A percentile compares a stretch with the other conserved stretches of the same genome.
Evolutionary conservation across 495 filamentous ascomycete genomes (phyloP).

Genomic region (Aspergillus bertholletiae): DNA sequence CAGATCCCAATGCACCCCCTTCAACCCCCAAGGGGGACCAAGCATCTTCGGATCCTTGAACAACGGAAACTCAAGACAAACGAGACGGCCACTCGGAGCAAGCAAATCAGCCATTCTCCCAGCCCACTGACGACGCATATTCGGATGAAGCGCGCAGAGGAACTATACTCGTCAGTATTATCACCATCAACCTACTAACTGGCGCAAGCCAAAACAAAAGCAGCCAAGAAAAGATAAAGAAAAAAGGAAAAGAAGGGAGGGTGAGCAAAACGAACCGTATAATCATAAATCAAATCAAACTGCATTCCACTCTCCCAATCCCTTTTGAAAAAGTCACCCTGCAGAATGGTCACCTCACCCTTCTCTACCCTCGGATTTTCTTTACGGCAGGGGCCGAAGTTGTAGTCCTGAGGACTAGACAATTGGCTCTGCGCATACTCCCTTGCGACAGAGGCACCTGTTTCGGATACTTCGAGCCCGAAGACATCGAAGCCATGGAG

Average conservation of each 20-base stretch:
- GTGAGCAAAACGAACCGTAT: constrained; percentile 67
- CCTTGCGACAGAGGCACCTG: constrained; percentile 19
- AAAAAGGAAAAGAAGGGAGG: too few relatives aligned
- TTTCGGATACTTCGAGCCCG: constrained; percentile 30
- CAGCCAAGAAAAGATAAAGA: too few relatives aligned
- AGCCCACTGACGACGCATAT: constrained; percentile 30
- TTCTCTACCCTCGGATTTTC: neutral
- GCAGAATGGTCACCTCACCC: constrained; percentile 43
- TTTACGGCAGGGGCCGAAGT: neutral
- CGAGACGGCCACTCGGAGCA: constrained; percentile 21
- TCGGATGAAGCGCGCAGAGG: constrained; percentile 34
- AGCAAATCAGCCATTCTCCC: constrained; percentile 29
- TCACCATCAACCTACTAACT: constrained; percentile 14
- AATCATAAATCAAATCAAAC: constrained; percentile 72
- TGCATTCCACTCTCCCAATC: constrained; percentile 40
- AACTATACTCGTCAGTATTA: constrained; percentile 20
- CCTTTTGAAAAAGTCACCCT: constrained; percentile 61
- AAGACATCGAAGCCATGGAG: constrained; percentile 29
- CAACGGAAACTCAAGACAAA: constrained; percentile 38
- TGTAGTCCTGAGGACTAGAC: constrained; percentile 5
- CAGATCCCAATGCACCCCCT: constrained; percentile 29
- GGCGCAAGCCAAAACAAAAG: too few relatives aligned
- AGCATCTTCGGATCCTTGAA: constrained; percentile 28
- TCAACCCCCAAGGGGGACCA: constrained; percentile 36
- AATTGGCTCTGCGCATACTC: constrained; percentile 14